Conservation (phyloP, 2,329 filamentous ascomycete species). For the Aaosphaeria arxii region DNA sequence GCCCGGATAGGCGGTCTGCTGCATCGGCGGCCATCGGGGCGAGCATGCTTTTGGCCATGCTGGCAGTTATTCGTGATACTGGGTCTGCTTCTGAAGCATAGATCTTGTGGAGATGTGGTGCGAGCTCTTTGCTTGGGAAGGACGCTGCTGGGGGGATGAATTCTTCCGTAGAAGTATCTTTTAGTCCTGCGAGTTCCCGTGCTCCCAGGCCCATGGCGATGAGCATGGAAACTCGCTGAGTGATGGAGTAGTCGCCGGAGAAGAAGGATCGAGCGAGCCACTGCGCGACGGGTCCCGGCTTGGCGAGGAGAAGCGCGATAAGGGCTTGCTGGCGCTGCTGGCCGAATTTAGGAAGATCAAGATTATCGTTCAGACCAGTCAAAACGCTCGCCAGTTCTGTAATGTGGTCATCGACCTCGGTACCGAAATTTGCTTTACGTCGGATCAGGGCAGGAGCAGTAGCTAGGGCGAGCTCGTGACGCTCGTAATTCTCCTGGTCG, state of each 20-base stretch:
- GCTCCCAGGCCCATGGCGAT: slow-evolving; percentile 78
- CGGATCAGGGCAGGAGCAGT: slow-evolving; percentile 79
- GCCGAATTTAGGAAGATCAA: slow-evolving; percentile 70
- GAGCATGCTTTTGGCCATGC: slow-evolving; percentile 70
- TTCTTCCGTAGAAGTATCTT: slow-evolving; percentile 50
- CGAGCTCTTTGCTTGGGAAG: slow-evolving; percentile 81
- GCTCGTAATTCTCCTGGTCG: slow-evolving; percentile 80
- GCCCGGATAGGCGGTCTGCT: slow-evolving; percentile 75
- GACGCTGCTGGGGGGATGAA: slow-evolving; percentile 39
- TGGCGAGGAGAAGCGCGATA: slow-evolving; percentile 74
- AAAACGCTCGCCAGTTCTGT: slow-evolving; percentile 76
- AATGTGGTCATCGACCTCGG: slow-evolving; percentile 79
- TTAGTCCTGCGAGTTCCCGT: slow-evolving; percentile 79
- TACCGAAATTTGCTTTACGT: slow-evolving; percentile 83
- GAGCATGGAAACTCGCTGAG: slow-evolving; percentile 78
- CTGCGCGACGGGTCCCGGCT: slow-evolving; percentile 73
- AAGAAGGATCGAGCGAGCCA: slow-evolving; percentile 87
- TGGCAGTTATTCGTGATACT: slow-evolving; percentile 65
- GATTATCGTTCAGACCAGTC: slow-evolving; percentile 80
- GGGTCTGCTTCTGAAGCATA: slow-evolving; percentile 59
- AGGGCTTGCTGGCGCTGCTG: slow-evolving; percentile 75
- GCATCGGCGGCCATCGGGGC: slow-evolving; percentile 78
- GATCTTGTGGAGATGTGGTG: slow-evolving; percentile 67
- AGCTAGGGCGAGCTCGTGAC: slow-evolving; percentile 73
- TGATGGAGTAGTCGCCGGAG: slow-evolving; percentile 84